Evolutionary conservation across 2,329 filamentous ascomycete genomes (phyloP).

Genomic region (Ascochyta pisi): DNA sequence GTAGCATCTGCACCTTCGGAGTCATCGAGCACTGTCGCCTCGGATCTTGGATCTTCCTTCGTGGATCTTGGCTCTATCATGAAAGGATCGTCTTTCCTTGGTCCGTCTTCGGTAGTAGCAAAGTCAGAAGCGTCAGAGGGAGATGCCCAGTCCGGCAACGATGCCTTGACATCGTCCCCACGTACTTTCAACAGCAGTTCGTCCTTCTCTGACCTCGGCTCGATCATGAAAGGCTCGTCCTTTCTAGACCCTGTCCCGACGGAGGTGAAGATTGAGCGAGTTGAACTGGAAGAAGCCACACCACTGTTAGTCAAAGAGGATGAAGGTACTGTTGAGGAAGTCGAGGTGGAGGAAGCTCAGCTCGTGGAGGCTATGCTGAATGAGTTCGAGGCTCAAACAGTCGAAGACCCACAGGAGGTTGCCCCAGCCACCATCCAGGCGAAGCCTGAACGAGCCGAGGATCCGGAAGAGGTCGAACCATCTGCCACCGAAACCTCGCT

Average conservation of each 20-base stretch:
- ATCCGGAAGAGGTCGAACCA: not conserved
- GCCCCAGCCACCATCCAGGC: not conserved
- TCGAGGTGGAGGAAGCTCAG: not conserved
- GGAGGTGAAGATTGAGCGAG: slow-evolving; percentile 3
- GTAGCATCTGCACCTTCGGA: not conserved
- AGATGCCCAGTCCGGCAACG: not conserved
- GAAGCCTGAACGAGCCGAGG: not conserved
- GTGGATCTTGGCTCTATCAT: slow-evolving; percentile 31
- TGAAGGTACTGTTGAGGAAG: not conserved
- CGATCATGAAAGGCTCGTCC: slow-evolving; percentile 36
- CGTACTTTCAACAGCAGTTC: slow-evolving; percentile 1
- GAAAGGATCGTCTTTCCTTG: slow-evolving; percentile 34
- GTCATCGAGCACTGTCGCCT: slow-evolving; percentile 3
- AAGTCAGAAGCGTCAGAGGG: not conserved
- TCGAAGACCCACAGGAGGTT: slow-evolving; percentile 1
- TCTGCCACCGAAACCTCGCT: slow-evolving; percentile 25
- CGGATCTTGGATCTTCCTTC: slow-evolving; percentile 13
- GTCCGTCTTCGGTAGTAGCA: slow-evolving; percentile 2
- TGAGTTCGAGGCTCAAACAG: slow-evolving; percentile 1
- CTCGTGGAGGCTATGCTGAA: slow-evolving; percentile 11
- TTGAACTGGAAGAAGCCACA: slow-evolving; percentile 2
- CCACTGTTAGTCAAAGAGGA: slow-evolving; percentile 8
- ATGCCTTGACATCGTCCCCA: not conserved
- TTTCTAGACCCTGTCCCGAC: slow-evolving; percentile 20
- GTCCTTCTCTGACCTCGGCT: slow-evolving; percentile 23